Evolutionary conservation across 2,329 filamentous ascomycete species (phyloP), one percentile per base, ranked within the genome.

Genomic region (Verticillium tricorpus): DNA sequence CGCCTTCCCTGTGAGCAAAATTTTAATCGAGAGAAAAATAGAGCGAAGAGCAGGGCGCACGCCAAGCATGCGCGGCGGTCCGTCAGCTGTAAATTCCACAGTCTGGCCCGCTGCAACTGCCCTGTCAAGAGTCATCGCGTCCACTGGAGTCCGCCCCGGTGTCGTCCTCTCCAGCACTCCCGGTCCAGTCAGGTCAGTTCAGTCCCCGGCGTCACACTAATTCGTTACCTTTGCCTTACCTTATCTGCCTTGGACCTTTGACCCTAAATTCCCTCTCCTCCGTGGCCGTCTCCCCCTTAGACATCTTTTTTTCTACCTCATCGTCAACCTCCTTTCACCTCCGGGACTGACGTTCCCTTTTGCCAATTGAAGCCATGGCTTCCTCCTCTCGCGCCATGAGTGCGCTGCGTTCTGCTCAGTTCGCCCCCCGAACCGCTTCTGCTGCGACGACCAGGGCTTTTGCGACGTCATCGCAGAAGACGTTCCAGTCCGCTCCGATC

Each of bases 341-440:
- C 35, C 57, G 62, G 58, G 60, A 61, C 57, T 57, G 40, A 35
- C 39, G 28, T 54, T 56, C 50, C 54, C 62, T 66, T 60, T 64
- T 65, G 62, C 64, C 67, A 63, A 66, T 60, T 59, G 63, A 65
- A 69, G 68, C 71, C 69, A 82, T 82, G 80, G 78, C 79, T 73
- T 79, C 79, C 65, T 75, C 78, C 64, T 70, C 77, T 62, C 76
- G 78, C 75, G 74, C 78, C 68, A 69, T 80, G 70, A 68, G 68
- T 62, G 70, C 73, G 64, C 68, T 75, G 60, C 67, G 68, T 63
- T 69, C 66, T 56, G 61, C 68, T 62, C 70, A 67, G 63, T 61
- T 67, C 63, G 60, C 67, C 63, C 59, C 66, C 66, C 61, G 70
- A 70, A 58, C 60, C 65, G 68, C 65, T 69, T 68, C 67, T 64